A percentile compares a stretch with the other conserved stretches of the same genome.
Conservation (phyloP, 2,329 filamentous ascomycete genomes). For the Colletotrichum sp. region DNA sequence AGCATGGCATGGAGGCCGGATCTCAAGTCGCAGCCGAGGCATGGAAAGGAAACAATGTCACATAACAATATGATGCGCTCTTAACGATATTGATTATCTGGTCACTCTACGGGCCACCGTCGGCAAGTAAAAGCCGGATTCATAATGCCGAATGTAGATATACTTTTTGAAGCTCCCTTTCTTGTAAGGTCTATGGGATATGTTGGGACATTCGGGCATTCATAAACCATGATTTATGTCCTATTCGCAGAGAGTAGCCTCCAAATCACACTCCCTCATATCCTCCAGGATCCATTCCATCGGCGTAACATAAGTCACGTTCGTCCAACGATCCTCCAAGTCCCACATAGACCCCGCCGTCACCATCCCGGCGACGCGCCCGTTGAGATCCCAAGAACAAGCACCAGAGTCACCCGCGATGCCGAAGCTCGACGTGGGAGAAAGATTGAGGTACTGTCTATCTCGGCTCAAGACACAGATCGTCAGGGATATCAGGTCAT, state of each 20-base stretch:
- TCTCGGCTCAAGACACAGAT: too few relatives aligned
- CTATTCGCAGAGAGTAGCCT: background rate
- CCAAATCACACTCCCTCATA: background rate
- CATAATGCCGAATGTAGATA: fast-evolving
- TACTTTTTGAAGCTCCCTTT: background rate
- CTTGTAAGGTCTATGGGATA: background rate
- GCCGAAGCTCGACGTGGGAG: background rate
- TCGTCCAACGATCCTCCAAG: background rate
- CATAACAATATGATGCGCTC: background rate
- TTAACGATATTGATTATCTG: background rate
- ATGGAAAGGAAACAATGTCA: background rate
- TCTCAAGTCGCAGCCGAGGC: background rate
- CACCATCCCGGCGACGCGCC: background rate
- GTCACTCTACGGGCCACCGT: background rate
- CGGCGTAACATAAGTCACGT: background rate
- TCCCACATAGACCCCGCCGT: background rate
- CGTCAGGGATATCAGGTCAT: too few relatives aligned
- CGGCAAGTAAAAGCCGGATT: background rate
- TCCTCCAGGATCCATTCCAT: background rate
- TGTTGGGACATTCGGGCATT: background rate
- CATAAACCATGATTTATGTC: background rate
- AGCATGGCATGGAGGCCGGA: background rate
- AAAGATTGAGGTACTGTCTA: too few relatives aligned
- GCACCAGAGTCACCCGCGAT: background rate
- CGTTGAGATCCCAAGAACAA: background rate